phyloP scores from a whole-genome alignment of 2,329 filamentous ascomycete genomes.

The Trichoderma koningii region DNA sequence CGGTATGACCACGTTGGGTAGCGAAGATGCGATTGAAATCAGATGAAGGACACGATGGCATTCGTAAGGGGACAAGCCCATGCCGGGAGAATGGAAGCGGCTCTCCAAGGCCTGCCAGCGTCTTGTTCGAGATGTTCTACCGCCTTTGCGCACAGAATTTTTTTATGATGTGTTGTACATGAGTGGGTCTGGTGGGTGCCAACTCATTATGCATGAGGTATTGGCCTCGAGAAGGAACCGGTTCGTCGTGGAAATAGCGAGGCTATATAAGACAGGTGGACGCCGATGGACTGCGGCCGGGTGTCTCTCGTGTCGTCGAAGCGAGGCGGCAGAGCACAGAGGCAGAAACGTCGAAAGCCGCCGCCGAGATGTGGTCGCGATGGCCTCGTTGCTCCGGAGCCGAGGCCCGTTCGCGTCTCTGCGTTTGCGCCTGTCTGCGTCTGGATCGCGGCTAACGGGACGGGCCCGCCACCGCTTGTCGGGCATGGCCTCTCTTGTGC shows the following conservation, averaged over 20 bases:
- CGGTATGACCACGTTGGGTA: constrained; percentile 22
- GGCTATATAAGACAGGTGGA: constrained; percentile 26
- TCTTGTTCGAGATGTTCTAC: background rate
- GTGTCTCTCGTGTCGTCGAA: constrained; percentile 13
- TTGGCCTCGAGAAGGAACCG: constrained; percentile 22
- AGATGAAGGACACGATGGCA: background rate
- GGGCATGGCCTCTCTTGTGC: constrained; percentile 7
- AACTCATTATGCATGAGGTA: constrained; percentile 29
- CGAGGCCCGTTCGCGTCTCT: too few species aligned
- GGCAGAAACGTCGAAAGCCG: background rate
- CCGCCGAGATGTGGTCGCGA: constrained; percentile 1
- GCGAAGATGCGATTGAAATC: constrained; percentile 17
- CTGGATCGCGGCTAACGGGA: constrained; percentile 17
- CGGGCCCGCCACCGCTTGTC: constrained; percentile 6
- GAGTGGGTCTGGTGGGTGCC: constrained; percentile 26
- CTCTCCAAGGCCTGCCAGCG: constrained; percentile 11
- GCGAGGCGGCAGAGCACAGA: constrained; percentile 2
- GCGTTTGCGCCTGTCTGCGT: background rate
- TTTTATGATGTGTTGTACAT: constrained; percentile 29
- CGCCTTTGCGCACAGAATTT: constrained; percentile 19
- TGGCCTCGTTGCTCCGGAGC: background rate
- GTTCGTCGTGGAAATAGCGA: constrained; percentile 16
- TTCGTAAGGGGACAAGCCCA: constrained; percentile 7
- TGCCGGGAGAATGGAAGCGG: constrained; percentile 21
- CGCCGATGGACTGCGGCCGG: constrained; percentile 6